Conservation (phyloP, 2,329 filamentous ascomycete genomes). For the Verticillium albo-atrum region DNA sequence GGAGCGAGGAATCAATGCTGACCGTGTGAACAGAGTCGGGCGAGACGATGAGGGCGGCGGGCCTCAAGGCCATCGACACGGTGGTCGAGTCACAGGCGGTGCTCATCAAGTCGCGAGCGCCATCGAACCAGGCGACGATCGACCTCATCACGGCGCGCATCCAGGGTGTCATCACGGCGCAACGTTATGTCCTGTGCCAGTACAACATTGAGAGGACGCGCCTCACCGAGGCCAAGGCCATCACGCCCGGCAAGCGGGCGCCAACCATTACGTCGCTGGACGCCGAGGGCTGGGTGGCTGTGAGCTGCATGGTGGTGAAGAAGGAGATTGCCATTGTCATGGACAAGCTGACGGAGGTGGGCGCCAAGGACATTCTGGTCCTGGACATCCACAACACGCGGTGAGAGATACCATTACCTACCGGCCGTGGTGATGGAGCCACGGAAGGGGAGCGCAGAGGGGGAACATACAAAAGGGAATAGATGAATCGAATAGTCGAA, state of each 20-base stretch:
- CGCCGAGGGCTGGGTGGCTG: slow-evolving; percentile 88
- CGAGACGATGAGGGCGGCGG: slow-evolving; percentile 95
- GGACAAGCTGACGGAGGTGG: slow-evolving; percentile 73
- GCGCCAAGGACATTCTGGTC: slow-evolving; percentile 81
- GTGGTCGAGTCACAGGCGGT: slow-evolving; percentile 85
- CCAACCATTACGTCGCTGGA: slow-evolving; percentile 89
- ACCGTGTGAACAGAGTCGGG: slow-evolving; percentile 67
- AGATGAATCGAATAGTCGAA: too few species aligned
- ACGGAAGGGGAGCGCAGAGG: too few species aligned
- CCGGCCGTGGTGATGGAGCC: too few species aligned
- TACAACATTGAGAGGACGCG: slow-evolving; percentile 81
- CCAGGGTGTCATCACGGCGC: slow-evolving; percentile 88
- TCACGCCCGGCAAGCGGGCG: slow-evolving; percentile 91
- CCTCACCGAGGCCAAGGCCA: slow-evolving; percentile 62
- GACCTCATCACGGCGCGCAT: slow-evolving; percentile 84
- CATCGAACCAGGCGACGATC: slow-evolving; percentile 75
- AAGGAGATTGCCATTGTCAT: slow-evolving; percentile 80
- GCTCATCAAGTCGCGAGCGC: slow-evolving; percentile 83
- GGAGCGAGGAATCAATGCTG: too few species aligned
- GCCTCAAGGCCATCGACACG: slow-evolving; percentile 89
- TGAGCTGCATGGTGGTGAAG: slow-evolving; percentile 89
- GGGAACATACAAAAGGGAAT: too few species aligned
- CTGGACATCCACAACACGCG: slow-evolving; percentile 80
- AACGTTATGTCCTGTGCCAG: slow-evolving; percentile 90
- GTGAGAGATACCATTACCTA: slow-evolving; percentile 16